Conservation (phyloP, 2,329 filamentous ascomycete species). For the Ceratocystis eucalypticola region DNA sequence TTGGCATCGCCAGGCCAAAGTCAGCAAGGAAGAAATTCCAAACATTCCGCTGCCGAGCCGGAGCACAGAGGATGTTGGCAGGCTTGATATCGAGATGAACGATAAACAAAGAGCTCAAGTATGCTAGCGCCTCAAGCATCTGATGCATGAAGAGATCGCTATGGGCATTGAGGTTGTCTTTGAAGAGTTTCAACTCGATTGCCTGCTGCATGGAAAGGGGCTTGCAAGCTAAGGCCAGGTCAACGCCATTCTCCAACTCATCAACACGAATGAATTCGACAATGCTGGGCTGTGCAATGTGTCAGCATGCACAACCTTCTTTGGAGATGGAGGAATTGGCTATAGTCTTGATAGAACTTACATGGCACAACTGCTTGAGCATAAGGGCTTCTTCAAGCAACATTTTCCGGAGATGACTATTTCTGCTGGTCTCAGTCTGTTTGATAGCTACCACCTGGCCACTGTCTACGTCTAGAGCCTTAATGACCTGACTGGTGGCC, state of each 20-base stretch:
- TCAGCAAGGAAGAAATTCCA: constrained; percentile 14
- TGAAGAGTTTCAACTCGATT: background rate
- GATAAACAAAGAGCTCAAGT: background rate
- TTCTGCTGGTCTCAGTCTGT: background rate
- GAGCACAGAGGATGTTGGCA: constrained; percentile 13
- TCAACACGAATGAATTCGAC: constrained; percentile 10
- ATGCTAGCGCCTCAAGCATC: constrained; percentile 11
- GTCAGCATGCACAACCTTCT: background rate
- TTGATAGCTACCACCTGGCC: constrained; percentile 8
- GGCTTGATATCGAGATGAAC: constrained; percentile 17
- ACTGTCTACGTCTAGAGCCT: constrained; percentile 3
- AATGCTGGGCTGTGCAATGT: background rate
- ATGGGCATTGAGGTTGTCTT: background rate
- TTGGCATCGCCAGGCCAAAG: constrained; percentile 7
- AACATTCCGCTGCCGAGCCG: background rate
- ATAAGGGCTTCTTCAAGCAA: background rate
- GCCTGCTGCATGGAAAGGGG: background rate
- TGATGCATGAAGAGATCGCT: constrained; percentile 12
- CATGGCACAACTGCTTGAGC: background rate
- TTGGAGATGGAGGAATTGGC: background rate
- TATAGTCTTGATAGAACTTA: background rate
- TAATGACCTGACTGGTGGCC: background rate
- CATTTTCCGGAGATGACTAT: background rate
- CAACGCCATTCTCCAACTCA: background rate
- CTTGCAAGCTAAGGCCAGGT: constrained; percentile 8